Conservation (phyloP, 805 yeast genomes). For the Zygoascus flipseniorum region DNA sequence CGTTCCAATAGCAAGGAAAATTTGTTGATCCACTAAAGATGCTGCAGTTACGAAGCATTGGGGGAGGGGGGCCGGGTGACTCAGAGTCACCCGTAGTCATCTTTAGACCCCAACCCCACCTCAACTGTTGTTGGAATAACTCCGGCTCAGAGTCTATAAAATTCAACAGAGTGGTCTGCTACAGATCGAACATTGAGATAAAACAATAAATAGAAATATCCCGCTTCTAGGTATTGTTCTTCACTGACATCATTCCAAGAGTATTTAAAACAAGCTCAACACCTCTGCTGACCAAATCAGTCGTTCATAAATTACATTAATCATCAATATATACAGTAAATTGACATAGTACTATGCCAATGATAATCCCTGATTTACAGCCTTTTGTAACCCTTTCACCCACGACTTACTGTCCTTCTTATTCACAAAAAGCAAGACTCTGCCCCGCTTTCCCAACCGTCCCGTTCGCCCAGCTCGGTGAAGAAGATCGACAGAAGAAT, state of each 20-base stretch:
- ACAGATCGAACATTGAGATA: background rate
- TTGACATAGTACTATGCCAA: conserved; percentile 20
- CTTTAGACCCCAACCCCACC: background rate
- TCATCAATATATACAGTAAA: background rate
- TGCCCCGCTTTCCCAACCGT: conserved; percentile 79
- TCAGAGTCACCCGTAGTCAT: background rate
- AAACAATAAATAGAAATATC: background rate
- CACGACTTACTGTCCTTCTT: conserved; percentile 61
- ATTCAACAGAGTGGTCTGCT: background rate
- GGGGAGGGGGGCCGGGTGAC: background rate
- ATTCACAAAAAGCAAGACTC: conserved; percentile 73
- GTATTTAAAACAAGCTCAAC: too few relatives aligned
- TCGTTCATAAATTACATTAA: background rate
- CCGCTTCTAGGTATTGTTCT: background rate
- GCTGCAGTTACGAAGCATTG: background rate
- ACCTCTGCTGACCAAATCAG: too few relatives aligned
- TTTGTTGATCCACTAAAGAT: background rate
- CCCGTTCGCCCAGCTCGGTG: conserved; percentile 95
- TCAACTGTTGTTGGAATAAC: background rate
- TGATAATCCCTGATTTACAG: conserved; percentile 31
- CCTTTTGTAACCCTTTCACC: conserved; percentile 72
- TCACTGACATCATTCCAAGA: background rate
- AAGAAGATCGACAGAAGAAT: conserved; percentile 72
- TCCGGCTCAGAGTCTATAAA: background rate
- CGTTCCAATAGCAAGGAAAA: background rate